Evolutionary conservation across 257 asterid genomes (phyloP).

Genomic region (Fraxinus excelsior): DNA sequence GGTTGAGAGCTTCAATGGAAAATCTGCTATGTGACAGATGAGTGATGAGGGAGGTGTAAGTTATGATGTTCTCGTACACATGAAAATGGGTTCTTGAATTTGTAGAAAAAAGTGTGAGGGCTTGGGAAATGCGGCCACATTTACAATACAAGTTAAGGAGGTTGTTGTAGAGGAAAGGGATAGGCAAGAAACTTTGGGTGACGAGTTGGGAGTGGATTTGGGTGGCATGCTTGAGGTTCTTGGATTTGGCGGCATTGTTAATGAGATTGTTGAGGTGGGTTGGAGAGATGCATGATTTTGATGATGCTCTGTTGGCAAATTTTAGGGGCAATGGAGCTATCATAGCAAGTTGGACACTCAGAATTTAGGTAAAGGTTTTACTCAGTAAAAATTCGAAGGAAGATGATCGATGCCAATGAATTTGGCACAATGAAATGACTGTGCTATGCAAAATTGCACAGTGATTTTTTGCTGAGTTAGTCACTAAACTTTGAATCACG

Average conservation of each 20-base stretch:
- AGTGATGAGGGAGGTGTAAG: conserved; percentile 53
- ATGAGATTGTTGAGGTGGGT: conserved; percentile 38
- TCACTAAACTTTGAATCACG: too few relatives aligned
- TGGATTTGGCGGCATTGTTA: conserved; percentile 26
- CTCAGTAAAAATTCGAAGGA: not conserved
- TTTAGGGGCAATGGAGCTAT: conserved; percentile 23
- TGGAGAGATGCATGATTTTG: conserved; percentile 19
- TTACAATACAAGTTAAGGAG: conserved; percentile 51
- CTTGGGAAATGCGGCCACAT: conserved; percentile 34
- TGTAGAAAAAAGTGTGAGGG: conserved; percentile 41
- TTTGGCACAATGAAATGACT: not conserved
- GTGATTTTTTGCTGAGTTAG: too few relatives aligned
- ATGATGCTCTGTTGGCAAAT: not conserved
- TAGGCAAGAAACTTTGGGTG: conserved; percentile 29
- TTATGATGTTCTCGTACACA: conserved; percentile 39
- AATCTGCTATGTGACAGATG: conserved; percentile 36
- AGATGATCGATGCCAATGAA: not conserved
- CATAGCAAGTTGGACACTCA: conserved; percentile 19
- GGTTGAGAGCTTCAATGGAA: conserved; percentile 37
- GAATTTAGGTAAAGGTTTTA: not conserved
- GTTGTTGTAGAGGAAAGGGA: conserved; percentile 42
- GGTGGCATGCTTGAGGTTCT: conserved; percentile 32
- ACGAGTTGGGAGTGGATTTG: conserved; percentile 58
- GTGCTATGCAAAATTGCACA: not conserved
- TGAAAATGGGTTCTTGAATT: conserved; percentile 26